Evolutionary conservation across 257 asterid genomes (phyloP), one percentile per base, ranked within the genome.

Genomic region (Plectranthus barbatus): DNA sequence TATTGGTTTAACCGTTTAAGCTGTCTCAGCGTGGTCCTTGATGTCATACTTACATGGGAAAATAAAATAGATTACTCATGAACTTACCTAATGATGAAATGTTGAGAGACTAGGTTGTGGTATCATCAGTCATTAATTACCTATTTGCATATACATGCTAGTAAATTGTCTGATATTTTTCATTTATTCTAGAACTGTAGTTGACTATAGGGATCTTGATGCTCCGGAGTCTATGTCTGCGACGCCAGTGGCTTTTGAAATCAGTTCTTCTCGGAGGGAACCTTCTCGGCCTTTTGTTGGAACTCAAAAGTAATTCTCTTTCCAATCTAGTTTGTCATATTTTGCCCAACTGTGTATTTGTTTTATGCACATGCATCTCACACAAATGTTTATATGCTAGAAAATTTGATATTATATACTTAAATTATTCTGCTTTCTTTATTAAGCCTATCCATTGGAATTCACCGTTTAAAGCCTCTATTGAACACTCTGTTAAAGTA

Each of bases 121-220:
- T 19, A 40, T 47, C 31, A 57, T 61, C 50, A 18, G 29, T 55
- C 24, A 29, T 15, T 53, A 47, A 13, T 56, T 20, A 23, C 26
- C 11, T 4, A 31, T 6, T 34, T 42, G 29, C 44, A 53, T 50
- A 29, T 50, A 9, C 29, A 26, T 51, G 47, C 59, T n/a, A 64
- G 69, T 62, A 52, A 29, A 57, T 52, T 36, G 40, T 70, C 67
- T 63, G 48, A 58, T 63, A 50, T 40, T 45, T 64, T 57, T 74
- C 67, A 59, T 62, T 60, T 46, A 54, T 62, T 78, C 50, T 66
- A 81, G 87, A 66, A 60, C 74, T 19, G 24, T 74, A 42, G 71
- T 81, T 57, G 69, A 78, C 74, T 81, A 78, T 47, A 68, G 84
- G 68, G 87, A 81, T 75, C 84, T 81, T 51, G 87, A 78, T 76